Conservation (phyloP, 2,329 filamentous ascomycete species). For the Monosporascus cannonballus region DNA sequence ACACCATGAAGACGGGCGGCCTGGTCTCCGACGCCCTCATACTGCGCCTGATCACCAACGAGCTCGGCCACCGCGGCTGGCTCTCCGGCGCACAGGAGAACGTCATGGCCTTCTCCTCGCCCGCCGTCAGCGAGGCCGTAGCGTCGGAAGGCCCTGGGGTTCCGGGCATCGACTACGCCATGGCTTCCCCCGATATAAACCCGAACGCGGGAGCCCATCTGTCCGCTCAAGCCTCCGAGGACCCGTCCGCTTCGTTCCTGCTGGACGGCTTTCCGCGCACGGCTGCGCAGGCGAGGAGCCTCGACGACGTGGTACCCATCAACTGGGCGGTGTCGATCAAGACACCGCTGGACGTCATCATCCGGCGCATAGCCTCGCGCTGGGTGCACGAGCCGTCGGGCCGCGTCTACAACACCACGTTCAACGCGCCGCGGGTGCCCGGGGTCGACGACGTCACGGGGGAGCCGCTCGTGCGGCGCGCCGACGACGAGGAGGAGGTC, state of each 20-base stretch:
- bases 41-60: slow-evolving; percentile 83
- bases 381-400: slow-evolving; percentile 93
- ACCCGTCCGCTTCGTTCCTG: slow-evolving; percentile 81
- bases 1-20: slow-evolving; percentile 77
- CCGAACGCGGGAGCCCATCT: slow-evolving; percentile 32
- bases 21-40: slow-evolving; percentile 93
- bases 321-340: slow-evolving; percentile 86
- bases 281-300: slow-evolving; percentile 66
- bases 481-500: slow-evolving; percentile 81
- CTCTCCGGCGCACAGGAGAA: slow-evolving; percentile 46
- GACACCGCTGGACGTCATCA: slow-evolving; percentile 80
- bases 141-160: slow-evolving; percentile 25
- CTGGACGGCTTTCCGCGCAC: slow-evolving; percentile 95
- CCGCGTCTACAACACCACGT: slow-evolving; percentile 89
- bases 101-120: slow-evolving; percentile 47
- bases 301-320: slow-evolving; percentile 83
- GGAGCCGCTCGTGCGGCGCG: slow-evolving; percentile 72
- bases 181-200: slow-evolving; percentile 32
- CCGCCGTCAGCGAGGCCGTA: slow-evolving; percentile 36
- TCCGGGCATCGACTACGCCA: slow-evolving; percentile 30
- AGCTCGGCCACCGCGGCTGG: slow-evolving; percentile 83
- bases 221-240: slow-evolving; percentile 47
- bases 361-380: slow-evolving; percentile 82
- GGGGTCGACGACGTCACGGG: slow-evolving; percentile 89
- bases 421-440: slow-evolving; percentile 75